These are phyloP conservation scores for Neonectria sp. DNA, from an alignment of 2,329 filamentous ascomycete species.

Conservation along the genomic window DNA sequence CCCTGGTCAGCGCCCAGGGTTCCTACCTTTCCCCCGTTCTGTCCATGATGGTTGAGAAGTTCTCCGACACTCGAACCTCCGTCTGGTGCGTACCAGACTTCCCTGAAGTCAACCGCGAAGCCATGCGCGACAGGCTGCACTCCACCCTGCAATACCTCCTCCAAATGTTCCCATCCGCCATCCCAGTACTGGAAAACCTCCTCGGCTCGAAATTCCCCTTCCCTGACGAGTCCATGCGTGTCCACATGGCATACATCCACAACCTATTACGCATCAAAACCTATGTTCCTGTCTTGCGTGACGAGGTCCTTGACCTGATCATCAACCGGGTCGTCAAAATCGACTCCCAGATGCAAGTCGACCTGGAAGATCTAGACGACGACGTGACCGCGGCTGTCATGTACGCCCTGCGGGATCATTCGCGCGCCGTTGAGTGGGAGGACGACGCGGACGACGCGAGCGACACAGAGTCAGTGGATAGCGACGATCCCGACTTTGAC, in stretches of 20 bases:
- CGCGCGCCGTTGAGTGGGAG: slow-evolving; percentile 56
- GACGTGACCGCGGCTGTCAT: slow-evolving; percentile 84
- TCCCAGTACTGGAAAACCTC: slow-evolving; percentile 77
- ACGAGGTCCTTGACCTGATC: slow-evolving; percentile 86
- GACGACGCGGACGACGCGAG: slow-evolving; percentile 74
- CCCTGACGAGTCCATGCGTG: slow-evolving; percentile 80
- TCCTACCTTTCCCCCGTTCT: slow-evolving; percentile 83
- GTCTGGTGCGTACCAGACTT: slow-evolving; percentile 67
- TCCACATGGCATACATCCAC: slow-evolving; percentile 89
- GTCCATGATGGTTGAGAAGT: slow-evolving; percentile 84
- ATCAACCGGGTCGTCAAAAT: slow-evolving; percentile 92
- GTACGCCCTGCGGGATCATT: slow-evolving; percentile 58
- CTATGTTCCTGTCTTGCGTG: slow-evolving; percentile 83
- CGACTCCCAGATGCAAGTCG: slow-evolving; percentile 94
- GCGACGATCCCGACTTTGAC: slow-evolving; percentile 78
- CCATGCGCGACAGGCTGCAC: slow-evolving; percentile 83
- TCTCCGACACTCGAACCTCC: slow-evolving; percentile 69
- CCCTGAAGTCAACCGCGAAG: slow-evolving; percentile 72
- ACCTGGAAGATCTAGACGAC: slow-evolving; percentile 93
- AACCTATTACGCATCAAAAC: slow-evolving; percentile 85
- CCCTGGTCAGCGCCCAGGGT: slow-evolving; percentile 86
- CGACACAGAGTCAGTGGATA: slow-evolving; percentile 80
- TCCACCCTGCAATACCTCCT: slow-evolving; percentile 82
- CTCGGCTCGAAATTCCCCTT: slow-evolving; percentile 81
- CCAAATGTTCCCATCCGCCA: slow-evolving; percentile 85